phyloP scores from a whole-genome alignment of 2,329 filamentous ascomycete genomes.

The Aspergillus arachidicola region DNA sequence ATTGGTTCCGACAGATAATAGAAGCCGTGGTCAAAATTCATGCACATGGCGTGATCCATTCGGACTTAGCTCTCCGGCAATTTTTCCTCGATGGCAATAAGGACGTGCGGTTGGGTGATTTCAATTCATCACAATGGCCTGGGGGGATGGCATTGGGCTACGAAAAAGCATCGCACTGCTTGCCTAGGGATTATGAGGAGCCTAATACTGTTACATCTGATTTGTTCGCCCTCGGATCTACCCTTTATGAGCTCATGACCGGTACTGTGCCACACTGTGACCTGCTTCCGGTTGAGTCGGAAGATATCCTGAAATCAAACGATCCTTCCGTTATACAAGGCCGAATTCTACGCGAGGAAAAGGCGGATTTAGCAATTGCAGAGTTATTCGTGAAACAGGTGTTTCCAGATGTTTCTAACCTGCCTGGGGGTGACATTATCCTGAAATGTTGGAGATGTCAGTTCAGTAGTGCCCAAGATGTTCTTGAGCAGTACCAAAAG shows the following conservation, averaged over 20 bases:
- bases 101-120: conserved; percentile 25
- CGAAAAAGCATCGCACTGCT: conserved; percentile 21
- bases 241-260: conserved; percentile 16
- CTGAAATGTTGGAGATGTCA: conserved; percentile 14
- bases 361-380: conserved; percentile 12
- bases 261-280: conserved; percentile 11
- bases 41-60: conserved; percentile 22
- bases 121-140: conserved; percentile 18
- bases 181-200: conserved; percentile 18
- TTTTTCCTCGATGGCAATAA: conserved; percentile 23
- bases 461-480: conserved; percentile 5
- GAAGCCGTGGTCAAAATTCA: conserved; percentile 23
- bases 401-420: conserved; percentile 9
- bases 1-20: conserved; percentile 24
- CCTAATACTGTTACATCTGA: conserved; percentile 15
- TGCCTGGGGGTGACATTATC: conserved; percentile 9
- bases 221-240: conserved; percentile 21
- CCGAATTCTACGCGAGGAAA: conserved; percentile 5
- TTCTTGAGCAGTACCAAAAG: conserved; percentile 6
- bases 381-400: conserved; percentile 4
- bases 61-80: conserved; percentile 25
- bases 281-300: conserved; percentile 6
- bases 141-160: conserved; percentile 16
- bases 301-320: conserved; percentile 10
- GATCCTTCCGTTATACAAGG: not conserved